Percentiles rank a stretch among this genome's conserved stretches.
Conservation (phyloP, 495 filamentous ascomycete genomes). For the Penicillium cosmopolitanum region DNA sequence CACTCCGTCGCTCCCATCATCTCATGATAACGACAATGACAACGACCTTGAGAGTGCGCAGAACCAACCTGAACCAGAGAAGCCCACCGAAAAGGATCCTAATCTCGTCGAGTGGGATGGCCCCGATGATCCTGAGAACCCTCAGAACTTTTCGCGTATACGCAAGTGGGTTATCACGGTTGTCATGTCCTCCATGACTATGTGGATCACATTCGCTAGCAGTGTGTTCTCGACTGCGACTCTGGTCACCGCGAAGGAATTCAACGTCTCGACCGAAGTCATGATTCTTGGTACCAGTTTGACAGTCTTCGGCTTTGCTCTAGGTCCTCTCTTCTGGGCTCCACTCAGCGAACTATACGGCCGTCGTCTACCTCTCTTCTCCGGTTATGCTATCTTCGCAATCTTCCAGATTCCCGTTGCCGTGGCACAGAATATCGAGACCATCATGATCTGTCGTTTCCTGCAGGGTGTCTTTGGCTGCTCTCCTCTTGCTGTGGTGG, state of each 20-base stretch:
- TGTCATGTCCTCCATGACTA: constrained; percentile 59
- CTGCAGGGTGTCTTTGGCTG: constrained; percentile 65
- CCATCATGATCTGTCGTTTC: constrained; percentile 64
- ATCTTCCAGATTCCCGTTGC: constrained; percentile 66
- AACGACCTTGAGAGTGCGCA: constrained; percentile 28
- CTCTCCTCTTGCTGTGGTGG: constrained; percentile 64
- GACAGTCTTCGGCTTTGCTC: constrained; percentile 57
- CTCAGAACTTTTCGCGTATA: constrained; percentile 63
- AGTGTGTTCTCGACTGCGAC: constrained; percentile 64
- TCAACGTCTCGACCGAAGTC: constrained; percentile 55
- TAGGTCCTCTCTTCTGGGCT: constrained; percentile 59
- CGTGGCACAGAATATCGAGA: constrained; percentile 59
- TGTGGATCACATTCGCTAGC: constrained; percentile 62
- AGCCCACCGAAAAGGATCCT: constrained; percentile 37
- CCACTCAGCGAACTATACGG: constrained; percentile 63
- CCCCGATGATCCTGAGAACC: constrained; percentile 68
- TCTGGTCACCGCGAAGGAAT: constrained; percentile 49
- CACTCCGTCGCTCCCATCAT: constrained; percentile 1
- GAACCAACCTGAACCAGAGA: constrained; percentile 11
- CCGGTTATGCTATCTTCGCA: constrained; percentile 59
- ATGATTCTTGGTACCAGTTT: constrained; percentile 60
- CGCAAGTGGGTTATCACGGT: constrained; percentile 75
- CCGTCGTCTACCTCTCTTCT: constrained; percentile 57
- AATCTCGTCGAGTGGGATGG: constrained; percentile 50
- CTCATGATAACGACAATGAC: constrained; percentile 7